Evolutionary conservation across 2,329 filamentous ascomycete genomes (phyloP), one percentile per base, ranked within the genome.

Genomic region (Penicillium sp.): DNA sequence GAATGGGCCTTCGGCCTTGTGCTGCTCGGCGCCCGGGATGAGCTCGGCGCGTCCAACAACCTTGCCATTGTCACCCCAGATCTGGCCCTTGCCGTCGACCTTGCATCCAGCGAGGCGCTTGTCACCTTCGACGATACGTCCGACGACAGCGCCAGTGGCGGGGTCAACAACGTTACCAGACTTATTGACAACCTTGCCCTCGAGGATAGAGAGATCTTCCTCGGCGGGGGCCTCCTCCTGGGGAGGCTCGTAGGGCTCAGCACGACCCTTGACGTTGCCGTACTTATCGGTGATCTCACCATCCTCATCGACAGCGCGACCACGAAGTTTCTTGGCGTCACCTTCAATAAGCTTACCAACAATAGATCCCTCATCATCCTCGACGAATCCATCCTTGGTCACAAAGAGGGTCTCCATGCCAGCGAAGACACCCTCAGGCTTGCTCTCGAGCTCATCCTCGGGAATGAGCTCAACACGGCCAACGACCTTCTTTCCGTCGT

Each of bases 231-330:
- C 55, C 56, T 70, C 75, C 66, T 84, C 83, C 59, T 77, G 69
- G 1, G 73, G 73, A 25, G 79, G 76, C 59, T 82, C 78, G 54
- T 80, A 85, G 4, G 81, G 82, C 68, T 84, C 82, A n/a, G 80
- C 82, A 57, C 82, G 82, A 33, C 83, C 83, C 73, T 84, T 84
- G 63, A 83, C 79, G 59, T 84, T 85, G 57, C 84, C 86, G 69
- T 91, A 92, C 72, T 86, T 87, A 78, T 94, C 91, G 56, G 89
- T 81, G 33, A 95, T 86, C 57, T 94, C 90, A 38, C 91, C 91
- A 62, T 95, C 90, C 61, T 91, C 87, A 57, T 94, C 91, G 19
- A 94, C 90, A 9, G 80, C 69, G 47, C 90, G 88, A 17, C 91
- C 91, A 38, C 87, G 84, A 1, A 95, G 82, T 51, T 81, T 79